Evolutionary conservation across 169 alveolate species (phyloP), one percentile per base, ranked within the genome.

Genomic region (Plasmodium gaboni): DNA sequence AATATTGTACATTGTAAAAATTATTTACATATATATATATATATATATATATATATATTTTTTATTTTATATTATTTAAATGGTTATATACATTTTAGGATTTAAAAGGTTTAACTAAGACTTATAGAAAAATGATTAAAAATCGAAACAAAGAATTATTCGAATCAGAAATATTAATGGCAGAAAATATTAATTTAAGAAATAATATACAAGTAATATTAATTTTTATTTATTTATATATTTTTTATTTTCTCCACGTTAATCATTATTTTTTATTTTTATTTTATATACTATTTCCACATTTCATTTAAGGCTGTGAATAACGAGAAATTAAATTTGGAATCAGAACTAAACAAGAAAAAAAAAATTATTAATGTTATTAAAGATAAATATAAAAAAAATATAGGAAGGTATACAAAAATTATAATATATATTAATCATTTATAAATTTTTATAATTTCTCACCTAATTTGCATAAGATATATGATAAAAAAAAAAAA

Each of bases 111-210:
- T 19, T 80, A 22, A 67, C 69, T 32, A 80, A 80, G 9, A 80
- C 90, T 17, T 80, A 80, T 17, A 68, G 83, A 28, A 55, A 61
- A 26, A 80, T 80, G 90, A 80, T 80, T 17, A 80, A 55, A 80
- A 80, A 32, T 50, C 28, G 90, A 24, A 80, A 80, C 64, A 59
- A 67, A 28, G 90, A 80, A 51, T 46, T 80, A 61, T 74, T 63
- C n/a, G 73, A 80, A 38, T 15, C 73, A 28, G 72, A 80, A 12
- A 38, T 67, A 51, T 57, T 80, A 60, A 72, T 67, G 13, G 22
- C 71, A 12, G 90, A 80, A 68, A 80, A 80, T 53, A 80, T 67
- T 24, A 55, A 65, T 57, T 72, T 80, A 55, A 32, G 83, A 69
- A 80, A 68, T 67, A 80, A 10, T 48, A 68, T 80, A 19, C 73